A percentile compares a stretch with the other conserved stretches of the same genome.
Conservation (phyloP, 2,329 filamentous ascomycete genomes). For the Gnomoniopsis smithogilvyi region DNA sequence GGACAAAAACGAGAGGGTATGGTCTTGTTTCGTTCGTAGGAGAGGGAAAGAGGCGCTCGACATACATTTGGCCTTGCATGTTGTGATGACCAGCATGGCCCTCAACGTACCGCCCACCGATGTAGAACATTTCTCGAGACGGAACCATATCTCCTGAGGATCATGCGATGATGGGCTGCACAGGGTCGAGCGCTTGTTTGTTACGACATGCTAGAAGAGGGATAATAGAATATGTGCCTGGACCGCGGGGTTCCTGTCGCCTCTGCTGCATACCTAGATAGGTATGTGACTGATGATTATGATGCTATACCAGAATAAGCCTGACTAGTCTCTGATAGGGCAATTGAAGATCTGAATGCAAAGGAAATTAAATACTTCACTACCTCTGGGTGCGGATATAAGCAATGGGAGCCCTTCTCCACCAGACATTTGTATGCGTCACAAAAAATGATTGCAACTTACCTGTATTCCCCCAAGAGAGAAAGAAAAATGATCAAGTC, state of each 20-base stretch:
- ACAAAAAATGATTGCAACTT: too few relatives aligned
- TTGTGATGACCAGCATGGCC: background rate
- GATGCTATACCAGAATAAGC: background rate
- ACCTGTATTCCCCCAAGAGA: too few relatives aligned
- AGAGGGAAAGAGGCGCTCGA: constrained; percentile 7
- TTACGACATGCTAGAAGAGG: background rate
- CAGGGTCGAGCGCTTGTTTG: background rate
- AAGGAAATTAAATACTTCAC: too few relatives aligned
- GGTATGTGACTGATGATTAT: background rate
- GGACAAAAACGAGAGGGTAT: constrained; percentile 7
- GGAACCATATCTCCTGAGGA: background rate
- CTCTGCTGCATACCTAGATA: background rate
- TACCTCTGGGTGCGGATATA: too few relatives aligned
- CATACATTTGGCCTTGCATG: constrained; percentile 14
- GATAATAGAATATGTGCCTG: too few relatives aligned
- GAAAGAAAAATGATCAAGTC: too few relatives aligned
- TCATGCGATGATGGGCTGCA: too few relatives aligned
- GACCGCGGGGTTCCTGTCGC: too few relatives aligned
- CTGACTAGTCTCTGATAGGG: too few relatives aligned
- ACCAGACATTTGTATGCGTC: too few relatives aligned
- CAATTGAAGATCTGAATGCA: too few relatives aligned
- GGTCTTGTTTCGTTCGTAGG: background rate
- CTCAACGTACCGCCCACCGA: background rate
- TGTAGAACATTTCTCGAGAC: background rate
- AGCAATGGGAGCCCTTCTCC: too few relatives aligned